Evolutionary conservation across 805 yeast species (phyloP), one percentile per base, ranked within the genome.

Genomic region (Dipodascopsis uninucleata): DNA sequence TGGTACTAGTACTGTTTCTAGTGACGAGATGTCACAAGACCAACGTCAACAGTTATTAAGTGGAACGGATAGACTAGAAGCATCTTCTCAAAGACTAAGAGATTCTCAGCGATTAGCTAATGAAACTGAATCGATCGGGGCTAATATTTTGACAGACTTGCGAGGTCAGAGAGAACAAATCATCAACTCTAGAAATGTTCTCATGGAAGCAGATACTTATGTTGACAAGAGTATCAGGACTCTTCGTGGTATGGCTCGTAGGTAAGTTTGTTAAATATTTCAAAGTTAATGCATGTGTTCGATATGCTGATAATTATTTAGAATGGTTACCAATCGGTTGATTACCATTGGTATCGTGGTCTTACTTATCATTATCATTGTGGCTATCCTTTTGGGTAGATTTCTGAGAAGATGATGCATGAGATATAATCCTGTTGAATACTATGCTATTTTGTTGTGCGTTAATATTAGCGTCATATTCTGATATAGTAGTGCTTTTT

Each of bases 101-200:
- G 97, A 93, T 36, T 82, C 93, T 17, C 94, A 90, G 52, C 74
- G 97, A 56, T 72, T 88, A 2, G 98, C 97, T 5, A 71, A 84
- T 41, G 98, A 93, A 57, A 88, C 98, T 0, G 98, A 93, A 65
- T 73, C 74, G 25, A 79, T 93, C 40, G 98, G 98, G 1, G 86
- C 96, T 10, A 82, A 84, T 54, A 93, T 93, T 41, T 74, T 93
- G 67, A 80, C 79, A 58, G 96, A 90, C 62, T 70, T 93, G 55
- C 75, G 96, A 49, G 82, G 95, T 21, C 98, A 93, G 68, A 73
- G 98, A 47, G 98, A 93, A 60, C 97, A 94, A 60, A 77, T 93
- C 34, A 70, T 78, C 42, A 87, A 89, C 58, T 79, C 96, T 18
- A 78, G 97, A 64, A 85, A 83, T 58, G 53, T 47, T 22, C 70